Percentiles rank a stretch among this genome's conserved stretches.
phyloP scores from a whole-genome alignment of 345 rosid species.

The Moringa oleifera region DNA sequence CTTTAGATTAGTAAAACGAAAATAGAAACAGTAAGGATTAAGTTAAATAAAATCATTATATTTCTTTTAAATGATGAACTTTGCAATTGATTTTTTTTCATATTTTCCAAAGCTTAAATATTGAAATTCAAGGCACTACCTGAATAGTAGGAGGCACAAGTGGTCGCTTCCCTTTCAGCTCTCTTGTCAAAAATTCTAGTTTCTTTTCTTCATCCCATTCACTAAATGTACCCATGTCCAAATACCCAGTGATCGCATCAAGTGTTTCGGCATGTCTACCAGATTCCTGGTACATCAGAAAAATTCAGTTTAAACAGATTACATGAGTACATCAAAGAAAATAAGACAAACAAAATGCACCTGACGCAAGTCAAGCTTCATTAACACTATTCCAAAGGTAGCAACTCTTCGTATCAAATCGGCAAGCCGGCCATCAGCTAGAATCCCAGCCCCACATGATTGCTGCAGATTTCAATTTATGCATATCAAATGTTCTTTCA shows the following conservation, averaged over 20 bases:
- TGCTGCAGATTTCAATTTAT: slow-evolving; percentile 42
- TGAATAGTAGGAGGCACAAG: slow-evolving; percentile 75
- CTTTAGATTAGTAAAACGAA: not conserved
- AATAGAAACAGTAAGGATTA: not conserved
- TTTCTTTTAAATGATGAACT: not conserved
- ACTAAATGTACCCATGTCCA: slow-evolving; percentile 92
- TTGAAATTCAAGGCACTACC: slow-evolving; percentile 34
- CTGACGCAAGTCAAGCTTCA: slow-evolving; percentile 99
- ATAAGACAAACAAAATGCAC: slow-evolving; percentile 29
- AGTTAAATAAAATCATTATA: no score
- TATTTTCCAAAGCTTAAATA: not conserved
- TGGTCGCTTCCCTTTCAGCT: slow-evolving; percentile 92
- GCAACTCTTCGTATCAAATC: slow-evolving; percentile 90
- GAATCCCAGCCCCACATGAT: slow-evolving; percentile 75
- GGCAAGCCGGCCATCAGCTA: slow-evolving; percentile 92
- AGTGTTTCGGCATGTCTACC: slow-evolving; percentile 81
- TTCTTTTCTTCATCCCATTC: slow-evolving; percentile 97
- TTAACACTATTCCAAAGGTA: slow-evolving; percentile 84
- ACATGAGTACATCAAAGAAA: not conserved
- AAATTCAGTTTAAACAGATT: slow-evolving; percentile 14
- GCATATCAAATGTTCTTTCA: not conserved
- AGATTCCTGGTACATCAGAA: slow-evolving; percentile 60
- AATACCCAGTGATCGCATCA: slow-evolving; percentile 73
- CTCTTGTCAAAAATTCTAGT: slow-evolving; percentile 72
- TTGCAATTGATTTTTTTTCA: not conserved